Evolutionary conservation across 371 early-diverging fungal genomes (phyloP), one percentile per base, ranked within the genome.

Genomic region (Mortierella sp.): DNA sequence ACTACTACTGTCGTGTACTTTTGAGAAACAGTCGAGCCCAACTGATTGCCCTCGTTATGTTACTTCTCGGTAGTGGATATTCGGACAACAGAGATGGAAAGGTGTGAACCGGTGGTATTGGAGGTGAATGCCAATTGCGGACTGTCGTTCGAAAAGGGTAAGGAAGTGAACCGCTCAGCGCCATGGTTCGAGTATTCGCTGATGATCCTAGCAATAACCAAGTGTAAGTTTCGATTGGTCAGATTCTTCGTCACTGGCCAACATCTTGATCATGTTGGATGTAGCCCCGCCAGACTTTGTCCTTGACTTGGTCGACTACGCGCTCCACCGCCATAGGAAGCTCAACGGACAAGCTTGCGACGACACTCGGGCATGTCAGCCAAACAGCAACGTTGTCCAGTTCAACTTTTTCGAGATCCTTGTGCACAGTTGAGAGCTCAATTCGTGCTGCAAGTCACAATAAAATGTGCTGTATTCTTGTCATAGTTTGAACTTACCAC

Each of bases 111-210:
- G 14, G 46, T 72, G 0, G 85, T 85, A 6, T 71, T 85, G 8
- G 85, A 85, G 54, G 85, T 85, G 26, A 85, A 85, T 43, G 85
- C 85, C 42, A 84, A 85, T 43, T 85, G 85, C 52, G 85, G 84
- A 2, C 58, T 85, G 27, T 69, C 80, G 3, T 84, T 84, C 58
- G 80, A 80, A 46, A 69, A 67, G 54, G 67, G 73, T 67, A 63
- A 26, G 45, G 6, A 1, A 16, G 7, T 28, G n/a, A n/a, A n/a
- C n/a, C n/a, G n/a, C n/a, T n/a, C n/a, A n/a, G n/a, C n/a, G n/a
- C n/a, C n/a, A n/a, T n/a, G n/a, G n/a, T n/a, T n/a, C n/a, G n/a
- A n/a, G n/a, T n/a, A n/a, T n/a, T n/a, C n/a, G n/a, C n/a, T n/a
- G n/a, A n/a, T n/a, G n/a, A n/a, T n/a, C n/a, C n/a, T n/a, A n/a